Conservation (phyloP, 495 filamentous ascomycete genomes). For the Chaetomium fimeti region DNA sequence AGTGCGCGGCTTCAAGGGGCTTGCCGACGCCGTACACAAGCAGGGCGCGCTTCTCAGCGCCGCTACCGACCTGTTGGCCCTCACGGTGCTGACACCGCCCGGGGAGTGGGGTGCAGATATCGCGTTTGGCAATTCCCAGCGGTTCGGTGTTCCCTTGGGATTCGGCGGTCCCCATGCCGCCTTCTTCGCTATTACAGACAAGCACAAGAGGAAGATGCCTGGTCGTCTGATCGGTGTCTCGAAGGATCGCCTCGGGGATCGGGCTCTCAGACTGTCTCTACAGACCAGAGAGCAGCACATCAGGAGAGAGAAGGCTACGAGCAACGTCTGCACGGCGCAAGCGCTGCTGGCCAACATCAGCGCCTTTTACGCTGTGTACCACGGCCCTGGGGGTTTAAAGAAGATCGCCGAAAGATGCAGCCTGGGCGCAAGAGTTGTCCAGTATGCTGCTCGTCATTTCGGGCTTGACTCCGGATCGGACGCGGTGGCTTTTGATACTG, state of each 20-base stretch:
- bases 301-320: slow-evolving; percentile 94
- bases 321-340: slow-evolving; percentile 98
- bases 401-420: slow-evolving; percentile 78
- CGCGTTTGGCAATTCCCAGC: slow-evolving; percentile 93
- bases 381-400: slow-evolving; percentile 82
- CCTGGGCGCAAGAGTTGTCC: slow-evolving; percentile 66
- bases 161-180: slow-evolving; percentile 95
- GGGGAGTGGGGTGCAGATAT: slow-evolving; percentile 97
- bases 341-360: slow-evolving; percentile 96
- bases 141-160: slow-evolving; percentile 91
- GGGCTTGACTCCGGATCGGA: slow-evolving; percentile 39
- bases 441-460: slow-evolving; percentile 61
- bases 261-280: slow-evolving; percentile 81
- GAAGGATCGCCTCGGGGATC: slow-evolving; percentile 82
- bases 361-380: slow-evolving; percentile 96
- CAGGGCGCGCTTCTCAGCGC: slow-evolving; percentile 81
- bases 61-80: slow-evolving; percentile 85
- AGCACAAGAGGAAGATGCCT: slow-evolving; percentile 94
- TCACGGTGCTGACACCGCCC: slow-evolving; percentile 87
- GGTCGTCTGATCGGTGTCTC: slow-evolving; percentile 91
- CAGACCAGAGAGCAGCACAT: slow-evolving; percentile 98
- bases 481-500: slow-evolving; percentile 58
- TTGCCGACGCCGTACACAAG: slow-evolving; percentile 76
- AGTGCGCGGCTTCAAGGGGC: slow-evolving; percentile 67
- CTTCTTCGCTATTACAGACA: slow-evolving; percentile 91